Evolutionary conservation across 2,329 filamentous ascomycete species (phyloP), one percentile per base, ranked within the genome.

Genomic region (Colletotrichum salicis): DNA sequence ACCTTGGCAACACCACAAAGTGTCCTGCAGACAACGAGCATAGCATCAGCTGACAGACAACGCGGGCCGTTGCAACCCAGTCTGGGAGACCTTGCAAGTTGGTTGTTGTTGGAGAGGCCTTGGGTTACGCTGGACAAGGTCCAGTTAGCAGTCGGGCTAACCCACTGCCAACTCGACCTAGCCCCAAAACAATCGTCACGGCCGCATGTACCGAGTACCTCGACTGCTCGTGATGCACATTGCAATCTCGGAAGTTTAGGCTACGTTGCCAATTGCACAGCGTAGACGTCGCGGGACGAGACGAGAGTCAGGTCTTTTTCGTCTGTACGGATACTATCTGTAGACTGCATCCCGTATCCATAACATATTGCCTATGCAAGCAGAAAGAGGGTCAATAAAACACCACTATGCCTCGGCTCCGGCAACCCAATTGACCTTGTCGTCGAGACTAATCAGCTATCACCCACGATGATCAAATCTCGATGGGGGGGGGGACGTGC

Each of bases 181-280:
- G 66, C 70, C 70, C 70, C 70, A 72, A 72, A 70, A 70, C 70
- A 70, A 56, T 12, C 55, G 10, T 64, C 41, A 51, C 27, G 55
- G 15, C 70, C 70, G 70, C 55, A 72, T 54, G 70, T 72, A 70
- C 65, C 70, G 1, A 57, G 52, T 72, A 72, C 70, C 27, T 70
- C 15, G 45, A 63, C 41, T 22, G 33, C 45, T 70, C 60, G 55
- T 52, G 59, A 72, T 70, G 66, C 70, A 57, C 29, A 55, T 72
- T 70, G 65, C 54, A 72, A 72, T 72, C 65, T 71, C 69, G 69
- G 69, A 56, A 59, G 64, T 68, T 68, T 60, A 71, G 64, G 64
- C 70, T 72, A 70, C 70, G 70, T 68, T 72, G 66, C 59, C 70
- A 69, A 56, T 72, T 57, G 65, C 54, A 59, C 41, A 48, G 19